Conservation (phyloP, 495 filamentous ascomycete genomes). For the Achaetomiella virescens region DNA sequence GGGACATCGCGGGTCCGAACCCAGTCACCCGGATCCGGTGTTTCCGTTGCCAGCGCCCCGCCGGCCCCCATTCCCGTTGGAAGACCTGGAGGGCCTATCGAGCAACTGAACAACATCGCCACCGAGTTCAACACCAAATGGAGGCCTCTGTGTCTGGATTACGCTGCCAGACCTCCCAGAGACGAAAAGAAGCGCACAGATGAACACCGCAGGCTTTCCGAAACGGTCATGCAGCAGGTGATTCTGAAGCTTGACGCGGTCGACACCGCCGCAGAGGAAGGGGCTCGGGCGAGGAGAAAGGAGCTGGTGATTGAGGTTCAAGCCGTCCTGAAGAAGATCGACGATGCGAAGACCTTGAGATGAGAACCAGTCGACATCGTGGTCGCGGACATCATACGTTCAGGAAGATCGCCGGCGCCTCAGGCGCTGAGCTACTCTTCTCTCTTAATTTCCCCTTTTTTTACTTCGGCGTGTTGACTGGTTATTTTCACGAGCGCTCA, state of each 20-base stretch:
- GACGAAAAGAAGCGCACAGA: slow-evolving; percentile 67
- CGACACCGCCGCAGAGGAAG: slow-evolving; percentile 61
- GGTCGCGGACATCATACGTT: background rate
- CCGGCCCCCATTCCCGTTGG: slow-evolving; percentile 20
- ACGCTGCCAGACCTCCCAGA: slow-evolving; percentile 56
- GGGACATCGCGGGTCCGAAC: slow-evolving; percentile 25
- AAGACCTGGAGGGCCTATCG: slow-evolving; percentile 47
- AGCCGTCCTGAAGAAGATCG: slow-evolving; percentile 55
- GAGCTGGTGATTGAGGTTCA: slow-evolving; percentile 74
- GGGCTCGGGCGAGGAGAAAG: slow-evolving; percentile 59
- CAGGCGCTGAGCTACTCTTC: too few relatives aligned
- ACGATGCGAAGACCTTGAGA: slow-evolving; percentile 33
- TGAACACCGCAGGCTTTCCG: slow-evolving; percentile 72
- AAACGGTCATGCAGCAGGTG: slow-evolving; percentile 77
- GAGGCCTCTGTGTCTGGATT: slow-evolving; percentile 60
- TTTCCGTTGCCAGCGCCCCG: slow-evolving; percentile 21
- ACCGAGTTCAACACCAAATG: slow-evolving; percentile 60
- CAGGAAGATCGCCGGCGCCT: background rate
- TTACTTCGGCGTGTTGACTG: too few relatives aligned
- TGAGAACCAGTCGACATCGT: background rate
- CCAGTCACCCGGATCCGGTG: slow-evolving; percentile 19
- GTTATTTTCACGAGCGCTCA: too few relatives aligned
- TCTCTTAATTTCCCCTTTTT: too few relatives aligned
- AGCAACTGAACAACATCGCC: slow-evolving; percentile 66
- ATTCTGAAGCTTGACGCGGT: slow-evolving; percentile 81